Base-by-base conservation (phyloP, 176 grass and related monocot genomes). In the Sorghum bicolor region DNA sequence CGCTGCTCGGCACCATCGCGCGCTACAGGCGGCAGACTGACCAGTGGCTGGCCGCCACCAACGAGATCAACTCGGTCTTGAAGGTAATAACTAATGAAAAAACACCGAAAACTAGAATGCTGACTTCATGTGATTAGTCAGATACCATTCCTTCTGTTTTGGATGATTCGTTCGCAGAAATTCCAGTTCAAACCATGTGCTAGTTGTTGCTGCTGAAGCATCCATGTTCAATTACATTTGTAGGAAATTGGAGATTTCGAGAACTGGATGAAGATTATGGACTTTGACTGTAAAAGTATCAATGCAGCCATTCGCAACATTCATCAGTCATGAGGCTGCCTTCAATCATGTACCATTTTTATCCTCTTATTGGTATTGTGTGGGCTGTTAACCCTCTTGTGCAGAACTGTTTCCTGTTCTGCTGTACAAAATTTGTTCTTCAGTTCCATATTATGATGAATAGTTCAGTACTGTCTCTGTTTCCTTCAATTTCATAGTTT, bases 181-280 rank as follows among this genome's bases (percentile, higher is more conserved):
- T 1, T 19, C 7, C 16, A 6, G 2, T 7, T 1, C 47, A 6
- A 50, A 50, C 2, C 47, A 50, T 50, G 1, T 58, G 8, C 10
- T 15, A 13, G 22, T 14, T 60, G 12, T 3, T 55, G 2, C 29
- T 12, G 5, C 65, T 67, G 75, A 78, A 65, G 15, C 44, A 48
- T 48, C 45, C 15, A 17, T 17, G 15, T 48, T 17, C 4, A 3
- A 28, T 17, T 24, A 36, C 40, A 16, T 5, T 11, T 79, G 40
- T 71, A 95, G 91, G 89, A 92, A 90, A 92, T 95, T 32, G 80
- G 87, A 77, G 91, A 95, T 43, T 95, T 94, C 41, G 80, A 88
- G 87, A 93, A 95, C 72, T 88, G 91, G 91, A 88, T 92, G 87
- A 94, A 94, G 84, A 89, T 92, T 8, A 98, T 95, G 87, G 91